Percentiles rank a stretch among this genome's conserved stretches.
phyloP scores from a whole-genome alignment of 2,329 filamentous ascomycete genomes.

The Trichoderma arundinaceum region DNA sequence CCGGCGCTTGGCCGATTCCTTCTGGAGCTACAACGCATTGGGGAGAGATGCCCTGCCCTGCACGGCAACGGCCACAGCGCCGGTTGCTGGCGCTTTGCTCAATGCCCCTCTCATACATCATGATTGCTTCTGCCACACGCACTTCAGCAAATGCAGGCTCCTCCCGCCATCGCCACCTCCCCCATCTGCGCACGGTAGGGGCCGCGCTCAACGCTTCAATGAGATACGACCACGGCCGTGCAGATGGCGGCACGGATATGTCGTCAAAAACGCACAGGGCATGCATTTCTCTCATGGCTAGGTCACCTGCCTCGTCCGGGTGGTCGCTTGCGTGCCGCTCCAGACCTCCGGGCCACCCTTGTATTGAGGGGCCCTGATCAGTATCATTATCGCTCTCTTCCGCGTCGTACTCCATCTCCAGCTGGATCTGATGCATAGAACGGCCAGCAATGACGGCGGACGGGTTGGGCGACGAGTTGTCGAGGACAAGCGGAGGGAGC shows the following conservation, averaged over 20 bases:
- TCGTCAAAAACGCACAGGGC: constrained; percentile 37
- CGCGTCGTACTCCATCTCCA: constrained; percentile 36
- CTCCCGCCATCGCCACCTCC: constrained; percentile 36
- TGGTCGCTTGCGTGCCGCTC: constrained; percentile 28
- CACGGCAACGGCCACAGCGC: constrained; percentile 36
- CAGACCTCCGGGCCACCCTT: constrained; percentile 32
- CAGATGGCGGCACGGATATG: constrained; percentile 26
- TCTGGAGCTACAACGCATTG: constrained; percentile 37
- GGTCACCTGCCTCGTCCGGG: constrained; percentile 28
- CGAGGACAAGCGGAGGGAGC: constrained; percentile 34
- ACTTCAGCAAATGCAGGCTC: constrained; percentile 31
- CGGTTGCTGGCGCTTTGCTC: constrained; percentile 32
- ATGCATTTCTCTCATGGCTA: constrained; percentile 34
- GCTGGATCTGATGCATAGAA: constrained; percentile 37
- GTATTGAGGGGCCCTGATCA: constrained; percentile 31
- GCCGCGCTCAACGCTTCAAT: constrained; percentile 30
- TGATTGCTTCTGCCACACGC: constrained; percentile 36
- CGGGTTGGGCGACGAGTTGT: constrained; percentile 30
- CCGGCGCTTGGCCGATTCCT: constrained; percentile 31
- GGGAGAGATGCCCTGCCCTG: constrained; percentile 37
- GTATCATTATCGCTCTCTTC: constrained; percentile 36
- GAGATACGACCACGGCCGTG: constrained; percentile 30
- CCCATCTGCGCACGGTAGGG: constrained; percentile 34
- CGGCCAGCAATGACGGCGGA: constrained; percentile 27
- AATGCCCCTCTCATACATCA: constrained; percentile 39